phyloP scores from a whole-genome alignment of 2,329 filamentous ascomycete genomes.

The Diaporthe citrichinensis region DNA sequence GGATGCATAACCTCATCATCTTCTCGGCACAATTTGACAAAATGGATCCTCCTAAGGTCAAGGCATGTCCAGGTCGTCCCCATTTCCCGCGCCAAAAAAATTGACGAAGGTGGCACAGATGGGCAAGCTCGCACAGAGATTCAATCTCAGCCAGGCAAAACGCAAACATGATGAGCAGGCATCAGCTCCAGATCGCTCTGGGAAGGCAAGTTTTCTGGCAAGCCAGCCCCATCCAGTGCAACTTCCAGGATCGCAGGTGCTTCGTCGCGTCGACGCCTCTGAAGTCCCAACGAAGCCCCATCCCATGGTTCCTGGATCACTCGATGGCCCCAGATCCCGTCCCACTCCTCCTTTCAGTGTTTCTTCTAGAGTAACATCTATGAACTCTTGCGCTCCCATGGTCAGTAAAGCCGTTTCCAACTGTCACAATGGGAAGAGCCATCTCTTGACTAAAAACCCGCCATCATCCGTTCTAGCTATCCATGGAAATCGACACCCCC shows the following conservation, averaged over 20 bases:
- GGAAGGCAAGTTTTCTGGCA: not conserved
- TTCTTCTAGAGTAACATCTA: not conserved
- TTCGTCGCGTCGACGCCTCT: not conserved
- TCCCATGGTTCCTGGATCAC: not conserved
- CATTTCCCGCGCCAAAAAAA: not conserved
- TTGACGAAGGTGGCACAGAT: not conserved
- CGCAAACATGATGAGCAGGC: not conserved
- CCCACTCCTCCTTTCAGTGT: not conserved
- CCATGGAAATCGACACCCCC: not conserved
- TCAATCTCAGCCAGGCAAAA: not conserved
- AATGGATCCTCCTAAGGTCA: slow-evolving; percentile 8
- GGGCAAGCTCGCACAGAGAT: slow-evolving; percentile 26
- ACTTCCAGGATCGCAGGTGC: not conserved
- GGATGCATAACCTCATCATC: not conserved
- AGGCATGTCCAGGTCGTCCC: not conserved
- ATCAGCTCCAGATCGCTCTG: not conserved
- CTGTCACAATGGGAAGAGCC: not conserved
- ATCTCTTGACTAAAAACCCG: not conserved
- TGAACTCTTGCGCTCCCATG: too few relatives aligned
- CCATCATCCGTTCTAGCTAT: not conserved
- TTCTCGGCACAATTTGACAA: not conserved
- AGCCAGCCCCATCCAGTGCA: not conserved
- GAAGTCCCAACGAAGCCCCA: too few relatives aligned
- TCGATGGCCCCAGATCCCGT: not conserved
- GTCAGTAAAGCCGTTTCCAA: not conserved